phyloP scores from a whole-genome alignment of 2,329 filamentous ascomycete genomes.

The Diaporthe citriasiana region DNA sequence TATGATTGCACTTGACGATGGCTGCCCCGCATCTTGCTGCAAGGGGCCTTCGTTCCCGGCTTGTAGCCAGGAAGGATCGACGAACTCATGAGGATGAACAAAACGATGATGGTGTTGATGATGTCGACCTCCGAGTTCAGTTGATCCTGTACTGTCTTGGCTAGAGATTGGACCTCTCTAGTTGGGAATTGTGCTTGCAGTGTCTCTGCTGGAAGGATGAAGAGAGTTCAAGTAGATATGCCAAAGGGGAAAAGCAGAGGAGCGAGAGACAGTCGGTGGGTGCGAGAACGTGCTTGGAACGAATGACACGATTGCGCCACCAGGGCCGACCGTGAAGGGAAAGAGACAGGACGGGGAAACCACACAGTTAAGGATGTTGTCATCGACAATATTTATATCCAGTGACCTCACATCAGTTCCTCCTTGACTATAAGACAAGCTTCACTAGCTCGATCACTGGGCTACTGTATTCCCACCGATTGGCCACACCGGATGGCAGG shows the following conservation, averaged over 20 bases:
- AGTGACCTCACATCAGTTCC: neutral
- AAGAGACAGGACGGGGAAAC: neutral
- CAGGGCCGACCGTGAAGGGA: conserved; percentile 32
- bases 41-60: conserved; percentile 13
- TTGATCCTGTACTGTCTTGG: neutral
- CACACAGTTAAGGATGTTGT: neutral
- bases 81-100: neutral
- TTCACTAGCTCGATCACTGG: neutral
- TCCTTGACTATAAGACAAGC: neutral
- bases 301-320: conserved; percentile 19
- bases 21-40: neutral
- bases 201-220: neutral
- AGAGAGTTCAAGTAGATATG: neutral
- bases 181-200: neutral
- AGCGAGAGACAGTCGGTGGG: neutral
- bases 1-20: neutral
- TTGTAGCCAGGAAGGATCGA: conserved; percentile 26
- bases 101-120: neutral
- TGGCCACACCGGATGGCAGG: conserved; percentile 1
- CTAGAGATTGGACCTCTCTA: conserved; percentile 19
- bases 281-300: too few species aligned
- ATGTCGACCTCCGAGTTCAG: neutral
- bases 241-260: neutral
- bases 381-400: neutral
- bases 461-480: neutral